phyloP scores from a whole-genome alignment of 1,284 basidiomycete species.

The Rhizopogon parksii region DNA sequence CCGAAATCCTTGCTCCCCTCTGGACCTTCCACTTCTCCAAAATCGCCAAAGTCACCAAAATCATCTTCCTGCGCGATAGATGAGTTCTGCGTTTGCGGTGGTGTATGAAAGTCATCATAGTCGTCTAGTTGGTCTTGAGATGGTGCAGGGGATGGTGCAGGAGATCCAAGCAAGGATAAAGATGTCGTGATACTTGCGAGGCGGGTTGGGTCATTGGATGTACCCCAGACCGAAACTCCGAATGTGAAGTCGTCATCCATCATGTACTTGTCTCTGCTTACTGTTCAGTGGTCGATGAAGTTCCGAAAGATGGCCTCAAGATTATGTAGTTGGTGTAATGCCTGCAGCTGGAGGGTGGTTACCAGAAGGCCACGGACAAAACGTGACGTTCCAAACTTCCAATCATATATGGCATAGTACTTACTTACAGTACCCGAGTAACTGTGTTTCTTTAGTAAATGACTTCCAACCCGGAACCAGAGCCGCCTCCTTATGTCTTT shows the following conservation, averaged over 20 bases:
- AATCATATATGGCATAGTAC: background rate
- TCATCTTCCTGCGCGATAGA: conserved; percentile 54
- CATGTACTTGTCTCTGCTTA: background rate
- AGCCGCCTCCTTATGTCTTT: background rate
- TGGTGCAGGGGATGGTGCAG: conserved; percentile 22
- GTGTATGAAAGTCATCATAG: conserved; percentile 63
- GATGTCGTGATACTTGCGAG: conserved; percentile 21
- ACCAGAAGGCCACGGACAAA: background rate
- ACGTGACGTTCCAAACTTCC: background rate
- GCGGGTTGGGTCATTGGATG: conserved; percentile 34
- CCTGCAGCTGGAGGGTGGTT: background rate
- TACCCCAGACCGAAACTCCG: conserved; percentile 67
- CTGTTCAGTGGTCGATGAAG: background rate
- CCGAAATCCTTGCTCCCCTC: conserved; percentile 14
- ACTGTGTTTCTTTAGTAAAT: background rate
- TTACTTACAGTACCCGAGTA: background rate
- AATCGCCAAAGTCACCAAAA: conserved; percentile 84
- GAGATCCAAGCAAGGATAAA: conserved; percentile 11
- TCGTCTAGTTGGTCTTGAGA: conserved; percentile 54
- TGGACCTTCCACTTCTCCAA: conserved; percentile 57
- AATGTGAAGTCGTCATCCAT: conserved; percentile 71
- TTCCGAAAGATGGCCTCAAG: background rate
- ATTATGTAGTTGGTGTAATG: background rate
- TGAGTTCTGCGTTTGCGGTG: conserved; percentile 36
- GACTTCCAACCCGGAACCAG: conserved; percentile 2